Evolutionary conservation across 2,329 filamentous ascomycete species (phyloP).

Genomic region (Verticillium longisporum): DNA sequence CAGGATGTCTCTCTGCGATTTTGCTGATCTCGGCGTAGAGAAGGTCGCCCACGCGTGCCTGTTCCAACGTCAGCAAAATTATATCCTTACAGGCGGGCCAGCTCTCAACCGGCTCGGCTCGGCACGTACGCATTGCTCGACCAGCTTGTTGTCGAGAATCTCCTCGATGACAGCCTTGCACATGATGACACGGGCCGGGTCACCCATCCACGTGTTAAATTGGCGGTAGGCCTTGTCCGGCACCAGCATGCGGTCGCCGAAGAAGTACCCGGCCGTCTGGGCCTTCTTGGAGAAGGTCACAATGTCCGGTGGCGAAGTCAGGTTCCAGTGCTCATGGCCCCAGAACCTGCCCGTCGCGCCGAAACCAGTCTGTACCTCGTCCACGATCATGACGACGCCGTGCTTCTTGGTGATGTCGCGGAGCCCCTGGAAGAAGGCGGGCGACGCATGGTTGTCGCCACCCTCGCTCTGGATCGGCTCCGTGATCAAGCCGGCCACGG

Average conservation of each 20-base stretch:
- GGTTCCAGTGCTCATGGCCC: constrained; percentile 80
- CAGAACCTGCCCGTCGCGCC: constrained; percentile 84
- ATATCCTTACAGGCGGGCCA: neutral
- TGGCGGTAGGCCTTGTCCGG: constrained; percentile 80
- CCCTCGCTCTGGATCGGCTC: constrained; percentile 81
- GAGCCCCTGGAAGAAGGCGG: constrained; percentile 70
- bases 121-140: constrained; percentile 45
- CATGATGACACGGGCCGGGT: constrained; percentile 69
- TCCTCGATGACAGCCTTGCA: constrained; percentile 74
- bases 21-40: constrained; percentile 59
- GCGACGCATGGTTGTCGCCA: constrained; percentile 76
- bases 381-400: constrained; percentile 69
- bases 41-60: constrained; percentile 55
- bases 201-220: constrained; percentile 69
- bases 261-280: constrained; percentile 80
- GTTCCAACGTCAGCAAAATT: constrained; percentile 16
- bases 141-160: constrained; percentile 61
- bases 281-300: constrained; percentile 89
- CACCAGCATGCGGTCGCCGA: constrained; percentile 63
- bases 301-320: constrained; percentile 67
- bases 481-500: constrained; percentile 66
- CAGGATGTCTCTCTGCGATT: constrained; percentile 59
- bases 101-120: constrained; percentile 2
- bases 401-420: constrained; percentile 65
- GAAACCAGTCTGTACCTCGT: constrained; percentile 55